Percentiles rank a stretch among this genome's conserved stretches.
These are phyloP conservation scores for Neopestalotiopsis sp. DNA, from an alignment of 2,329 filamentous ascomycete species.

Conservation along the genomic window DNA sequence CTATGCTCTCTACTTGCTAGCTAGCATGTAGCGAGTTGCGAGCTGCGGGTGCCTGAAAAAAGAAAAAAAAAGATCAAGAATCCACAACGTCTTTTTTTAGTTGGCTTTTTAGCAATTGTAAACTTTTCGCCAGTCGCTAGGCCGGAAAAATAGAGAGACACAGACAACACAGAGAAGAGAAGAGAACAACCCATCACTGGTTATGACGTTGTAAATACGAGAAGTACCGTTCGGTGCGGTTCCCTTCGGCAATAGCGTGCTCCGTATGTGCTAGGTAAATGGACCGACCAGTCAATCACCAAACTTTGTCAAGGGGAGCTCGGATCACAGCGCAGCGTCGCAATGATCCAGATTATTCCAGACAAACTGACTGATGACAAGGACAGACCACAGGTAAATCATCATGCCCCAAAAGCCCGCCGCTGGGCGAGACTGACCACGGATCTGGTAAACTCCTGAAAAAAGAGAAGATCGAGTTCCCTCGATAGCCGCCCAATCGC, in stretches of 20 bases:
- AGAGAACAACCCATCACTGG: background rate
- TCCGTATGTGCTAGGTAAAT: background rate
- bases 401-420: too few relatives aligned
- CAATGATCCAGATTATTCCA: background rate
- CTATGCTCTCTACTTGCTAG: background rate
- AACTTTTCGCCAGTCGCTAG: background rate
- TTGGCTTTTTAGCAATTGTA: background rate
- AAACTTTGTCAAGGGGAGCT: constrained; percentile 1
- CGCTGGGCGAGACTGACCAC: background rate
- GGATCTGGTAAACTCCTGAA: too few relatives aligned
- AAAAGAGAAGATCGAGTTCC: too few relatives aligned
- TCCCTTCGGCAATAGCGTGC: background rate
- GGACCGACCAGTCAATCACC: background rate
- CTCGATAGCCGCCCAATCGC: too few relatives aligned
- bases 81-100: constrained; percentile 2
- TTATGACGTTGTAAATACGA: constrained; percentile 4
- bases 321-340: background rate
- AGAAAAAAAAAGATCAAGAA: background rate
- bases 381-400: background rate
- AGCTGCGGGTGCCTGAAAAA: background rate
- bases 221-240: background rate
- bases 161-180: background rate
- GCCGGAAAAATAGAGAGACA: background rate
- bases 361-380: background rate
- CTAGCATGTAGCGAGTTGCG: background rate